Evolutionary conservation across 148 eudicot species (phyloP).

Genomic region (Vaccinium vitisidaea): DNA sequence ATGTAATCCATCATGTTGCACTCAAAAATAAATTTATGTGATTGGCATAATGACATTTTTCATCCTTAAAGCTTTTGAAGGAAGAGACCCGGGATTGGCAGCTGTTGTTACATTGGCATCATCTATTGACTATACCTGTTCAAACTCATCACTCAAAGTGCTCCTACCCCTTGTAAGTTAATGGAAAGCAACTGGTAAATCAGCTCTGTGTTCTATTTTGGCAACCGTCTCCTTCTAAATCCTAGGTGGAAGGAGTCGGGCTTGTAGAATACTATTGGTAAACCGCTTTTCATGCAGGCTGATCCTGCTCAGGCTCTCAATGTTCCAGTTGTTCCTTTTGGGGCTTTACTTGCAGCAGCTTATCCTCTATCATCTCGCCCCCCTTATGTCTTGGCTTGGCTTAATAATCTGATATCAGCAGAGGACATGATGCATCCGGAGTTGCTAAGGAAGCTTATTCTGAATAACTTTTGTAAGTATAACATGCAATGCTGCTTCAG

Average conservation of each 20-base stretch:
- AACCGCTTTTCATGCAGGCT: constrained; percentile 52
- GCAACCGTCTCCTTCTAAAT: neutral
- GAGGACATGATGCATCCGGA: constrained; percentile 98
- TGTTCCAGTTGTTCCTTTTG: constrained; percentile 96
- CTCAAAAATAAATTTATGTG: neutral
- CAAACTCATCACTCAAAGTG: constrained; percentile 89
- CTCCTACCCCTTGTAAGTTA: constrained; percentile 87
- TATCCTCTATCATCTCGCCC: constrained; percentile 86
- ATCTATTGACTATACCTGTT: constrained; percentile 85
- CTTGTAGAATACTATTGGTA: neutral
- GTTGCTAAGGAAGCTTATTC: constrained; percentile 74
- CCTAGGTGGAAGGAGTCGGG: neutral
- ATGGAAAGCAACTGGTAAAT: neutral
- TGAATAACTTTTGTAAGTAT: constrained; percentile 89
- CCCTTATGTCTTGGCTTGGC: constrained; percentile 89
- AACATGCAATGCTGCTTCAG: neutral
- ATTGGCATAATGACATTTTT: neutral
- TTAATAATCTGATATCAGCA: constrained; percentile 82
- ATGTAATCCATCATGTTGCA: neutral
- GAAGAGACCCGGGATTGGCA: constrained; percentile 71
- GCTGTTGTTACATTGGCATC: constrained; percentile 89
- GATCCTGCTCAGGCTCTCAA: constrained; percentile 94
- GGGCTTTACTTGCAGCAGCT: constrained; percentile 83
- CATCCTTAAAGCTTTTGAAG: constrained; percentile 55
- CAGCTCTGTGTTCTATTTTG: neutral